phyloP scores from a whole-genome alignment of 805 yeast species.

The Metschnikowia rubicola region DNA sequence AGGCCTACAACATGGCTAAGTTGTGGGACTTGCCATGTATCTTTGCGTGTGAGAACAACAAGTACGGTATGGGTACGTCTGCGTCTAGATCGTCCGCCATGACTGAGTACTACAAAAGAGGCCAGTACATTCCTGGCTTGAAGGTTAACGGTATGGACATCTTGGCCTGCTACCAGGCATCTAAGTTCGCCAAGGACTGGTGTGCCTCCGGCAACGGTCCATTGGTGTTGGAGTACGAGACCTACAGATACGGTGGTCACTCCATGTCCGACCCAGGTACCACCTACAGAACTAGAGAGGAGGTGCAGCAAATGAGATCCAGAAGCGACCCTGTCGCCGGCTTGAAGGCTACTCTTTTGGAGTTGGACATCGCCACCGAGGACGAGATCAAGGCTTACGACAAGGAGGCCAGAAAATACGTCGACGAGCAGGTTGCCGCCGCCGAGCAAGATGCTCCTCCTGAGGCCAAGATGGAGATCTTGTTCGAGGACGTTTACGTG shows the following conservation, averaged over 20 bases:
- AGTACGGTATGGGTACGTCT: constrained; percentile 99
- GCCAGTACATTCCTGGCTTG: constrained; percentile 98
- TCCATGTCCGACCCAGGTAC: constrained; percentile 99
- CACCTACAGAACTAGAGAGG: constrained; percentile 99
- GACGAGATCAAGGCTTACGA: constrained; percentile 92
- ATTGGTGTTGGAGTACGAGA: constrained; percentile 91
- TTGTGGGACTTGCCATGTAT: constrained; percentile 94
- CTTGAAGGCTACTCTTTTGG: constrained; percentile 80
- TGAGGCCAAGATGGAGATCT: constrained; percentile 88
- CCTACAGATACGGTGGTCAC: constrained; percentile 99
- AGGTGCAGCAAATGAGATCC: constrained; percentile 98
- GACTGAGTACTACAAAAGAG: constrained; percentile 97
- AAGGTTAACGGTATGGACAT: constrained; percentile 99
- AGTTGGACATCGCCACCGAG: constrained; percentile 83
- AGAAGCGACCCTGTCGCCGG: constrained; percentile 98
- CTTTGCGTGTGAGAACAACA: constrained; percentile 97
- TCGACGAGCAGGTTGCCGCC: constrained; percentile 88
- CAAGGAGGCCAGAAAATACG: constrained; percentile 93
- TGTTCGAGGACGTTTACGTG: constrained; percentile 95
- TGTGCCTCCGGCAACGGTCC: constrained; percentile 92
- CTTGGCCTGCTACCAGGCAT: constrained; percentile 90
- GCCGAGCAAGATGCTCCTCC: constrained; percentile 96
- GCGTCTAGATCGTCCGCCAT: constrained; percentile 96
- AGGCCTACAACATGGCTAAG: constrained; percentile 98
- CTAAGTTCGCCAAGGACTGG: constrained; percentile 97